These are phyloP conservation scores for Globisporangium canariense DNA, from an alignment of 352 stramenopile genomes.

Conservation along the genomic window DNA sequence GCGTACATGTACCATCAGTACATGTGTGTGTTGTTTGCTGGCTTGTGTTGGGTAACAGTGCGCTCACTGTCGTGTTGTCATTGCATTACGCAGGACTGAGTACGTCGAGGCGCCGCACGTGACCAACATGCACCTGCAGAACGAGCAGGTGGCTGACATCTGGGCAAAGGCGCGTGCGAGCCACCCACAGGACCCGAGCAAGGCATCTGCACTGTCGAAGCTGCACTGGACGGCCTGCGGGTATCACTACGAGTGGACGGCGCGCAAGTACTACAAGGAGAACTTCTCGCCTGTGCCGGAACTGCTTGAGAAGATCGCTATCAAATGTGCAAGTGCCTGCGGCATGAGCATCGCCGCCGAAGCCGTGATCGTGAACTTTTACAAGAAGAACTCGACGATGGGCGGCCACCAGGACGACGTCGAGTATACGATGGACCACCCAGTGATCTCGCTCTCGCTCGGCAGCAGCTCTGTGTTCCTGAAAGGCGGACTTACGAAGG, in stretches of 20 bases:
- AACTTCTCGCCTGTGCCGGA: slow-evolving; percentile 50
- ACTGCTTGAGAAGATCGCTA: slow-evolving; percentile 39
- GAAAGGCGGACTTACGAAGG: slow-evolving; percentile 62
- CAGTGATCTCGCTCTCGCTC: slow-evolving; percentile 76
- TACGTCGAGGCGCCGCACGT: slow-evolving; percentile 67
- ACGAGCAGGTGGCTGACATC: slow-evolving; percentile 42
- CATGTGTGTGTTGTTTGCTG: neutral
- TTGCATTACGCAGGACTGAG: slow-evolving; percentile 37
- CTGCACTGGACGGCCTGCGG: slow-evolving; percentile 69
- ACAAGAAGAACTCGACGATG: slow-evolving; percentile 76
- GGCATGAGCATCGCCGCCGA: slow-evolving; percentile 52
- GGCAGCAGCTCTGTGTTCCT: slow-evolving; percentile 74
- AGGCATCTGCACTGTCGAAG: slow-evolving; percentile 45
- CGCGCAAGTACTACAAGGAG: slow-evolving; percentile 58
- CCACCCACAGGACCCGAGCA: slow-evolving; percentile 35
- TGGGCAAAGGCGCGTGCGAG: slow-evolving; percentile 45
- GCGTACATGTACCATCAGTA: slow-evolving; percentile 7
- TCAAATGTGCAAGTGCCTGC: slow-evolving; percentile 43
- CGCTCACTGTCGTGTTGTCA: neutral
- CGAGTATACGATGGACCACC: slow-evolving; percentile 80
- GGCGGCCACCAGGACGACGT: slow-evolving; percentile 82
- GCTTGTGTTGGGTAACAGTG: neutral
- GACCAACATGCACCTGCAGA: slow-evolving; percentile 76
- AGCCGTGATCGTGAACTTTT: slow-evolving; percentile 84
- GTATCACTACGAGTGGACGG: slow-evolving; percentile 84